Base-by-base conservation (phyloP, 306 rosid genomes). In the Cicer cuneatum region DNA sequence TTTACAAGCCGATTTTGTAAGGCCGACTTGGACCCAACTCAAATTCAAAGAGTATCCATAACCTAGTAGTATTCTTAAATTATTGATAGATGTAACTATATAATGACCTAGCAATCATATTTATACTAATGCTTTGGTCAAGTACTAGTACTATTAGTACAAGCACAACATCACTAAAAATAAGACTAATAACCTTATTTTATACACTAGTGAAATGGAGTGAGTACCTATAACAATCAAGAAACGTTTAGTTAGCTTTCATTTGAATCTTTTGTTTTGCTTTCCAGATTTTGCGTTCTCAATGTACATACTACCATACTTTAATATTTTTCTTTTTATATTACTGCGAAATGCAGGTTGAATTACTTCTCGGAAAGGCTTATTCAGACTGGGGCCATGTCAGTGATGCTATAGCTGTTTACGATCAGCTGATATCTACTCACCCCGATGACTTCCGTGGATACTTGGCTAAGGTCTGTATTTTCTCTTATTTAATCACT, bases 311-410 rank as follows among this genome's bases (percentile, higher is more conserved):
- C 42, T 53, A 45, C 59, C 48, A 73, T 53, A 40, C 42, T 64
- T 24, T 46, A 66, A 10, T 45, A 38, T 12, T 64, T 39, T 39
- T 4, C 21, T 41, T 46, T 33, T 33, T 33, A 48, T 66, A 18
- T 51, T 66, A 8, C 54, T 75, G 67, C 67, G 18, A 73, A 73
- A 54, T 60, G 74, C 91, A 93, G 98, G 89, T 93, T 68, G 98
- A 93, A 37, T 91, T 93, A 86, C 97, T 93, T 77, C 97, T 93
- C 70, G 96, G 97, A 61, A 93, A 93, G 86, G 92, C 97, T 37
- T 93, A 91, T 83, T 89, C 97, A 69, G 96, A 91, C 40, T 89
- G 98, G 97, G 98, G 98, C 41, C 98, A 83, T 84, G 73, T 91
- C 39, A 78, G 90, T 82, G 98, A 93, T 85, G 98, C 98, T 70